These are phyloP conservation scores for Durotheca rogersii DNA, from an alignment of 495 filamentous ascomycete species.

Conservation along the genomic window DNA sequence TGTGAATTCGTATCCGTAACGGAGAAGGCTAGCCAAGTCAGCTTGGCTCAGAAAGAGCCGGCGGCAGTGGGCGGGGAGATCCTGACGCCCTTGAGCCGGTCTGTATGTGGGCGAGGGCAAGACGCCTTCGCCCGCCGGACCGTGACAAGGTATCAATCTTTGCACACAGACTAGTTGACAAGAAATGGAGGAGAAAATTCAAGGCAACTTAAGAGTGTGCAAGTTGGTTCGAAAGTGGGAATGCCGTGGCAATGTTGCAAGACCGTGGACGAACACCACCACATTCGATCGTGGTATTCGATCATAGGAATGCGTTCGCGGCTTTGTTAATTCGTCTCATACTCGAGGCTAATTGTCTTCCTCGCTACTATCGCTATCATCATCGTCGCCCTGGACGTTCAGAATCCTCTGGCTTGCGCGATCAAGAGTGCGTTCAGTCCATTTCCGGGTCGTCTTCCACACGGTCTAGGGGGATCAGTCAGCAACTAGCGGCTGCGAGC, in stretches of 20 bases:
- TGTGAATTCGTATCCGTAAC: conserved; percentile 3
- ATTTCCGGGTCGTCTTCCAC: conserved; percentile 73
- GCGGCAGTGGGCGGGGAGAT: conserved; percentile 19
- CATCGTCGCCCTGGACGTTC: conserved; percentile 76
- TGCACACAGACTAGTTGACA: conserved; percentile 96
- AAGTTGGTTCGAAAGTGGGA: conserved; percentile 15
- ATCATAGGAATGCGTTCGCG: conserved; percentile 21
- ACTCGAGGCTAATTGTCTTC: conserved; percentile 17
- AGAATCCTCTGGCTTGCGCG: conserved; percentile 75
- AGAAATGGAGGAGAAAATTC: conserved; percentile 65
- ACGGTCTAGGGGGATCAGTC: conserved; percentile 61
- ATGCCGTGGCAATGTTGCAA: conserved; percentile 2
- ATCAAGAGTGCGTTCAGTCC: conserved; percentile 68
- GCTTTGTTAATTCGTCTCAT: conserved; percentile 1
- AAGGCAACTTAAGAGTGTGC: conserved; percentile 97
- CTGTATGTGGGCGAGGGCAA: conserved; percentile 37
- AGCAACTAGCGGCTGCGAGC: conserved; percentile 30
- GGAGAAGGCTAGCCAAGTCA: conserved; percentile 18
- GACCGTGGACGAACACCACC: not conserved
- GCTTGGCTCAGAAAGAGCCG: conserved; percentile 18
- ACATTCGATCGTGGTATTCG: no score
- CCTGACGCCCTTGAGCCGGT: conserved; percentile 29
- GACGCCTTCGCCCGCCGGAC: conserved; percentile 43
- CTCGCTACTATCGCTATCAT: conserved; percentile 60
- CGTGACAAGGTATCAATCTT: conserved; percentile 59